These are phyloP conservation scores for Annulohypoxylon maeteangense DNA, from an alignment of 495 filamentous ascomycete species.

Conservation along the genomic window DNA sequence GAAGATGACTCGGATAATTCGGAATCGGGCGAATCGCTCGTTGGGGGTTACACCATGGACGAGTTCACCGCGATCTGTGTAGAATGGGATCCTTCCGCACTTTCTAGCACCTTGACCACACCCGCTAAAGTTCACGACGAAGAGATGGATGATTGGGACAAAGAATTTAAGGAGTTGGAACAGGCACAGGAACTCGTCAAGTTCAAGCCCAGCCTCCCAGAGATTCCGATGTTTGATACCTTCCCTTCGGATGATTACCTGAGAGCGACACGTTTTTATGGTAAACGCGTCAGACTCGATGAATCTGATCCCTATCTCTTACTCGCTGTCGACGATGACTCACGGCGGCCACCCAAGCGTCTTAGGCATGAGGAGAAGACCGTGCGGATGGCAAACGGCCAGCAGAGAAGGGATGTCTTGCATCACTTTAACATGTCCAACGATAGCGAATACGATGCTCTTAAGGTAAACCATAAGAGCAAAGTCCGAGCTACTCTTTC, in stretches of 20 bases:
- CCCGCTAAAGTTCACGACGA: conserved; percentile 50
- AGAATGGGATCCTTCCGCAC: conserved; percentile 92
- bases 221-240: conserved; percentile 54
- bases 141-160: conserved; percentile 66
- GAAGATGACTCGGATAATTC: conserved; percentile 58
- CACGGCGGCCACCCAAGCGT: conserved; percentile 61
- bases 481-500: conserved; percentile 92
- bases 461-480: conserved; percentile 96
- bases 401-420: conserved; percentile 68
- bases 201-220: conserved; percentile 53
- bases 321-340: conserved; percentile 68
- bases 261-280: conserved; percentile 71
- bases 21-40: conserved; percentile 63
- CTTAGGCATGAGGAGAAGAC: conserved; percentile 58
- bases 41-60: conserved; percentile 75
- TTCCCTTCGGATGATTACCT: conserved; percentile 63
- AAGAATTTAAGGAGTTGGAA: conserved; percentile 57
- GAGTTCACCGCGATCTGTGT: conserved; percentile 84
- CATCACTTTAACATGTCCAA: conserved; percentile 95
- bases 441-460: conserved; percentile 90
- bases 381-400: conserved; percentile 66
- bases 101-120: no score
- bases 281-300: conserved; percentile 83
- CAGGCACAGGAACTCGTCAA: conserved; percentile 53
- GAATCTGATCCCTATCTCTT: conserved; percentile 90